Base-by-base conservation (phyloP, 1,284 basidiomycete genomes). In the Anthracocystis walkeri region DNA sequence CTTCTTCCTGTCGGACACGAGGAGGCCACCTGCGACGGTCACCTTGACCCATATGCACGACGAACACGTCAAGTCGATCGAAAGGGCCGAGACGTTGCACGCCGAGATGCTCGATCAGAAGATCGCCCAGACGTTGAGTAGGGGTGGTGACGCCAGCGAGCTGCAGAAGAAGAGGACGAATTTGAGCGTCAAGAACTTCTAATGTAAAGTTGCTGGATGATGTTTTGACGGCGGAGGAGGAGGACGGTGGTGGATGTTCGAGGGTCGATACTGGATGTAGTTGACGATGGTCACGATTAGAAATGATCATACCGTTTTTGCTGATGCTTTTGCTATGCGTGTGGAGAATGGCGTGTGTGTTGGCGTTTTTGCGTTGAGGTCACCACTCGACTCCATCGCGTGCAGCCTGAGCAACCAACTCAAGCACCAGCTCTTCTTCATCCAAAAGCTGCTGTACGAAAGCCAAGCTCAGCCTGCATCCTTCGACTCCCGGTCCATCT, bases 1-100 rank as follows among this genome's bases (percentile, higher is more conserved):
- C 25, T 81, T 79, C 75, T 70, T 81, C 68, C 66, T 81, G 45
- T 58, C 55, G 27, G 78, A 81, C 70, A 79, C 75, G 12, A 59
- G 79, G 10, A 58, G 79, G 10, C 79, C 79, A 14, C 65, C 77
- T 12, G 75, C 77, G 0, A 40, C 51, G n/a, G 70, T 79, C 11
- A 33, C 62, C 7, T 69, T 78, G 48, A 51, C 50, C 58, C 64
- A 77, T 65, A 25, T 73, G 54, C 66, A 73, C 54, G 67, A 65
- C 45, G 69, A 78, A 46, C 72, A 77, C 44, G 55, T 74, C 21
- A 49, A 52, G 23, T 48, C 52, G 14, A 56, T 68, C 63, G 70
- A 75, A 46, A 53, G 60, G 8, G 66, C 65, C 46, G 68, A 72
- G 42, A 68, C 63, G 3, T 27, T 65, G 10, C 79, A 81, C 65